Conservation (phyloP, 345 rosid genomes). For the Euphorbia peplus region DNA sequence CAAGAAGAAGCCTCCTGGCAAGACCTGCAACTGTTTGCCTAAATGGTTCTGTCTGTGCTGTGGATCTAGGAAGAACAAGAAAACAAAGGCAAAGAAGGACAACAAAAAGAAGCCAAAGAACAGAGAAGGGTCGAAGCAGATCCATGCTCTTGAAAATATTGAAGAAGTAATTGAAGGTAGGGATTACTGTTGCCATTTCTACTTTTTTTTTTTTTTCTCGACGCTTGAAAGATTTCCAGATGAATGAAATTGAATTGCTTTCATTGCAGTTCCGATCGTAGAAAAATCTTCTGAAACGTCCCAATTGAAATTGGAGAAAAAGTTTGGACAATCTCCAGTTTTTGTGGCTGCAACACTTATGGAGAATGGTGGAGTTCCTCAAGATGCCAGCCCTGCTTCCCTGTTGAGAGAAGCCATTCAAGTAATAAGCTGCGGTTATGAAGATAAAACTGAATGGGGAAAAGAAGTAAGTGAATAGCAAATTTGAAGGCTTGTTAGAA, state of each 20-base stretch:
- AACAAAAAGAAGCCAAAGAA: conserved; percentile 59
- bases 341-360: conserved; percentile 67
- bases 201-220: background rate
- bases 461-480: conserved; percentile 64
- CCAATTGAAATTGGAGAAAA: conserved; percentile 79
- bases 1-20: conserved; percentile 85
- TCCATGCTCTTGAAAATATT: conserved; percentile 83
- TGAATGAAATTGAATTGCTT: conserved; percentile 1
- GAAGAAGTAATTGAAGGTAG: conserved; percentile 69
- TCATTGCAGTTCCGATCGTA: conserved; percentile 37
- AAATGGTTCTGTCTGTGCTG: conserved; percentile 81
- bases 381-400: conserved; percentile 63
- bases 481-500: background rate
- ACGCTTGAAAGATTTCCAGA: background rate
- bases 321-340: conserved; percentile 92
- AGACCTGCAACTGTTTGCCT: conserved; percentile 96
- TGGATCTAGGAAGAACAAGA: conserved; percentile 73
- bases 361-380: conserved; percentile 82
- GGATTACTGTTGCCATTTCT: background rate
- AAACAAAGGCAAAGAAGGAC: conserved; percentile 53
- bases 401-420: conserved; percentile 90
- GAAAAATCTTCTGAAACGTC: conserved; percentile 52
- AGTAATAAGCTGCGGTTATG: conserved; percentile 96
- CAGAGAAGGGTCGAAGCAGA: conserved; percentile 84
- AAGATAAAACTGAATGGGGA: conserved; percentile 99